Evolutionary conservation across 768 basidiomycete genomes (phyloP).

Genomic region (Kwoniella heveanensis): DNA sequence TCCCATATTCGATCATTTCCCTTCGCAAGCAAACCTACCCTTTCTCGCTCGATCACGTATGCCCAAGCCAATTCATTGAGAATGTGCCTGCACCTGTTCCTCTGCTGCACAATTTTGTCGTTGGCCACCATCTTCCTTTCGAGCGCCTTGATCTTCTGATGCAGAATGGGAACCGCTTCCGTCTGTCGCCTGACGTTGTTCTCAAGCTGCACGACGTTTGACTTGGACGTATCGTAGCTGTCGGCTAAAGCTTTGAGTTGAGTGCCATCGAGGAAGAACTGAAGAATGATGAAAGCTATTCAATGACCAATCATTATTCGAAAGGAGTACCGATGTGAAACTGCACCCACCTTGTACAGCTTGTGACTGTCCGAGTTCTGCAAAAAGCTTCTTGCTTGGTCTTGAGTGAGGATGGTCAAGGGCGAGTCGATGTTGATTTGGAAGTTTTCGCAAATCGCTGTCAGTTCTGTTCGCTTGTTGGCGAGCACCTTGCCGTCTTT

Average conservation of each 20-base stretch:
- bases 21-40: slow-evolving; percentile 45
- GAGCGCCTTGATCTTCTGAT: slow-evolving; percentile 64
- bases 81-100: slow-evolving; percentile 67
- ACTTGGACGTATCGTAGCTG: slow-evolving; percentile 76
- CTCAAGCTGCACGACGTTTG: slow-evolving; percentile 71
- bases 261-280: slow-evolving; percentile 96
- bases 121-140: slow-evolving; percentile 70
- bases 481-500: slow-evolving; percentile 69
- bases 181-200: slow-evolving; percentile 11
- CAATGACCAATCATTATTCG: too few species aligned
- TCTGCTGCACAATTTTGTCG: slow-evolving; percentile 70
- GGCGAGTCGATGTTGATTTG: slow-evolving; percentile 77
- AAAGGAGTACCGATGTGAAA: background rate
- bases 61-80: slow-evolving; percentile 87
- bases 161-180: slow-evolving; percentile 74
- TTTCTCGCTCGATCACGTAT: slow-evolving; percentile 59
- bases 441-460: slow-evolving; percentile 90
- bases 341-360: slow-evolving; percentile 76
- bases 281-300: too few species aligned
- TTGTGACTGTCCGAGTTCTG: slow-evolving; percentile 75
- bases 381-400: slow-evolving; percentile 78
- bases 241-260: slow-evolving; percentile 82
- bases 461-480: slow-evolving; percentile 78
- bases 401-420: slow-evolving; percentile 73
- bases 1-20: background rate